These are phyloP conservation scores for Leccinum obscurum DNA, from an alignment of 768 basidiomycete genomes.

Conservation along the genomic window DNA sequence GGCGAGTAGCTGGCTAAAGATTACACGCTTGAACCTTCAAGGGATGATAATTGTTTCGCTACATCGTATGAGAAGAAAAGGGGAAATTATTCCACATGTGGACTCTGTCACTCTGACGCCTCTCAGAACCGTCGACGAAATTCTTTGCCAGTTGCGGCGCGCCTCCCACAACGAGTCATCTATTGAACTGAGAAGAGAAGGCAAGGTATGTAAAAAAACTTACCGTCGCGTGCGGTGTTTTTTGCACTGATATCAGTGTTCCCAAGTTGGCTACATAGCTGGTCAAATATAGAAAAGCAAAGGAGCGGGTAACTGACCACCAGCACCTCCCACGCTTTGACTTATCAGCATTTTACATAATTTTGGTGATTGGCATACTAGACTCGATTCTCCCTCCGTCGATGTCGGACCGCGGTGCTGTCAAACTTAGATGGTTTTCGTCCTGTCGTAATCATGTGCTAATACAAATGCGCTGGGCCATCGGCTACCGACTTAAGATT, in stretches of 20 bases:
- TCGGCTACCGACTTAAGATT: conserved; percentile 4
- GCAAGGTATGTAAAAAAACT: not conserved
- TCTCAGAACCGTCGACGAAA: not conserved
- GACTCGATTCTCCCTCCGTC: not conserved
- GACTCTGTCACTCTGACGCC: conserved; percentile 14
- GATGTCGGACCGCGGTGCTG: conserved; percentile 3
- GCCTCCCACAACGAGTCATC: not conserved
- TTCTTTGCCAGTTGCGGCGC: not conserved
- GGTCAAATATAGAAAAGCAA: not conserved
- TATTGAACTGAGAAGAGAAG: not conserved
- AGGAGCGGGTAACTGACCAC: not conserved
- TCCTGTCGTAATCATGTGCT: not conserved
- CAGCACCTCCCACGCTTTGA: not conserved
- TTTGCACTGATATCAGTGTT: not conserved
- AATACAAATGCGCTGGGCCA: not conserved
- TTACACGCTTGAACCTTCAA: not conserved
- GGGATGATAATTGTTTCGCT: conserved; percentile 4
- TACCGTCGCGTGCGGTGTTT: not conserved
- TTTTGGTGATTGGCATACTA: conserved; percentile 10
- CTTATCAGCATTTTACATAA: conserved; percentile 12
- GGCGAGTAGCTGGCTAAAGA: not conserved
- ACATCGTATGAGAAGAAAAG: not conserved
- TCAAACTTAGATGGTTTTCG: conserved; percentile 2
- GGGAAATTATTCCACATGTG: not conserved
- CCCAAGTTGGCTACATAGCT: not conserved